These are phyloP conservation scores for Dictyostelium brefeldianum DNA, from an alignment of 78 protist genomes.

Conservation along the genomic window DNA sequence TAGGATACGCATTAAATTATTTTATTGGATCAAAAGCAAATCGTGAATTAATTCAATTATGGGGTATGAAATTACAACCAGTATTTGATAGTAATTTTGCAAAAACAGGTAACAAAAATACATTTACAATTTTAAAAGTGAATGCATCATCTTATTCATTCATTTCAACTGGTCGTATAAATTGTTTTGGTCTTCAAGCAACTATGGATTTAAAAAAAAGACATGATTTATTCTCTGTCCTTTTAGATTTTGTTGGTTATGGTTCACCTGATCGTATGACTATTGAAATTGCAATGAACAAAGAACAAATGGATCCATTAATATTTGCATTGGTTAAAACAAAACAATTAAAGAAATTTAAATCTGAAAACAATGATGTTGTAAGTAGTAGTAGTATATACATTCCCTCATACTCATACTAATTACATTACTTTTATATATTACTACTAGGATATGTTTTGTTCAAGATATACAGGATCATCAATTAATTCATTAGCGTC, in stretches of 20 bases:
- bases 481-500: not conserved
- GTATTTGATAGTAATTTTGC: constrained; percentile 30
- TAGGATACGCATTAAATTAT: constrained; percentile 21
- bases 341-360: constrained; percentile 41
- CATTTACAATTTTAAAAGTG: constrained; percentile 36
- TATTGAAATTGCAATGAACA: constrained; percentile 53
- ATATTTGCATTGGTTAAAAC: constrained; percentile 45
- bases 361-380: constrained; percentile 40
- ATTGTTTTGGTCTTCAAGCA: constrained; percentile 52
- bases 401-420: too few relatives aligned
- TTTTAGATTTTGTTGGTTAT: constrained; percentile 53
- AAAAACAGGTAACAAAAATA: constrained; percentile 28
- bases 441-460: constrained; percentile 16
- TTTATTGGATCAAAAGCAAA: constrained; percentile 46
- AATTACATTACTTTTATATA: not conserved
- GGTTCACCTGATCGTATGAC: constrained; percentile 57
- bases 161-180: constrained; percentile 50
- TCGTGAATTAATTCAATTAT: constrained; percentile 23
- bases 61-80: constrained; percentile 44
- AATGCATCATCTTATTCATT: constrained; percentile 47
- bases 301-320: constrained; percentile 52
- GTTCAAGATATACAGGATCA: constrained; percentile 43
- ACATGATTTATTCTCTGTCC: constrained; percentile 40
- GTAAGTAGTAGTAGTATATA: constrained; percentile 24
- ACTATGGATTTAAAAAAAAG: constrained; percentile 55